Base-by-base conservation (phyloP, 345 rosid species). In the Ceriops tagal region DNA sequence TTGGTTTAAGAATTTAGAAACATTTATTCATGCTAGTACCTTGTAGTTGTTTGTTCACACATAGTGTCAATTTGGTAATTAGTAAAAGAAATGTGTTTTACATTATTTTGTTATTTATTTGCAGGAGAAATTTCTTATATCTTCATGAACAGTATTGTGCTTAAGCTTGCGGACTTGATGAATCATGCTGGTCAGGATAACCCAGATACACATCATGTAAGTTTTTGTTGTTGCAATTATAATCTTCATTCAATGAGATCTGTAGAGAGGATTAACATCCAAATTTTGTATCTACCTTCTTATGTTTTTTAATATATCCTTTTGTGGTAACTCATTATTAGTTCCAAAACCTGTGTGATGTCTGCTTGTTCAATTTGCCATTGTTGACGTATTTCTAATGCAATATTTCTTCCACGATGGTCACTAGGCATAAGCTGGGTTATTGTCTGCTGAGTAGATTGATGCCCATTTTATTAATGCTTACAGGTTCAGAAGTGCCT, bases 401-500 rank as follows among this genome's bases (percentile, higher is more conserved):
- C 49, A 22, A 0, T 11, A 22, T 56, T 62, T 51, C 32, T 30
- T 11, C 47, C 15, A 8, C 18, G 6, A 35, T 19, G 5, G 51
- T 1, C 37, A 37, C 43, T 43, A 30, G 6, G 30, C 46, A 26
- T 55, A 11, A 63, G 59, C 49, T 75, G 46, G 51, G 16, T 16
- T 71, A 6, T 30, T 47, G 39, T 64, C 47, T 51, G 19, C 55
- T 71, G 64, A 68, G 55, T 61, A 82, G 68, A 76, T 66, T 64
- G 53, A 28, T 73, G 19, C 65, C 64, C 53, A 43, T 71, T 68
- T 67, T 74, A 56, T 72, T 68, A 67, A 55, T 39, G 69, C 73
- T 69, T 78, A 77, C 89, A 89, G 99, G 84, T 88, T 71, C 84
- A 72, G 73, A 75, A 77, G 68, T 95, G 99, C 79, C 76, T 92